phyloP scores from a whole-genome alignment of 2,329 filamentous ascomycete genomes.

The Aureobasidium subglaciale region DNA sequence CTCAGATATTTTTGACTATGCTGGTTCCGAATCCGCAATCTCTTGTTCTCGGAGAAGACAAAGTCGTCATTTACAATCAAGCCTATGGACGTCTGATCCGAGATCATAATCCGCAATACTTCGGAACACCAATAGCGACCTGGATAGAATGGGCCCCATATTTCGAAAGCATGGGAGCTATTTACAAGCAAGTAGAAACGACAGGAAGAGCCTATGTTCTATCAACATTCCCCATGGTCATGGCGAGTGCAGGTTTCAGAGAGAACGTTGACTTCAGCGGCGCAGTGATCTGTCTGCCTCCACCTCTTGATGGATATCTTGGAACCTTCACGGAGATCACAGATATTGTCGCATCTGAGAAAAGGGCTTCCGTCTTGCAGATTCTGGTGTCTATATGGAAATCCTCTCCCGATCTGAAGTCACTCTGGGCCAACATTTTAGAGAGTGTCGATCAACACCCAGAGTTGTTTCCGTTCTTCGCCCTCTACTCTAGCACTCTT shows the following conservation, averaged over 20 bases:
- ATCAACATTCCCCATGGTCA: background rate
- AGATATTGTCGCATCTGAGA: background rate
- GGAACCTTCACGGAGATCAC: background rate
- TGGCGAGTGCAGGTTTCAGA: background rate
- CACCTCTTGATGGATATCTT: background rate
- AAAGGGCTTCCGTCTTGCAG: background rate
- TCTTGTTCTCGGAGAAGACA: slow-evolving; percentile 12
- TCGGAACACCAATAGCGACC: background rate
- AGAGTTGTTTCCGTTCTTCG: background rate
- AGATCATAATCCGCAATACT: background rate
- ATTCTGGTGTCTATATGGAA: background rate
- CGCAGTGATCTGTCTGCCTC: slow-evolving; percentile 1
- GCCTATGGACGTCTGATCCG: slow-evolving; percentile 11
- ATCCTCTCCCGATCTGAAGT: background rate
- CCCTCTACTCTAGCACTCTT: background rate
- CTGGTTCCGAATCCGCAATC: slow-evolving; percentile 14
- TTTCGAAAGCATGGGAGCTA: background rate
- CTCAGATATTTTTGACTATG: slow-evolving; percentile 15
- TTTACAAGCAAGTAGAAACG: background rate
- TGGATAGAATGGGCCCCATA: slow-evolving; percentile 3
- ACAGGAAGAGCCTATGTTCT: background rate
- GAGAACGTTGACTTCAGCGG: background rate
- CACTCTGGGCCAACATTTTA: background rate
- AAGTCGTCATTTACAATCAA: slow-evolving; percentile 15
- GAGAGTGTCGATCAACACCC: background rate